Evolutionary conservation across 768 basidiomycete genomes (phyloP), one percentile per base, ranked within the genome.

Genomic region (Nidula microcarpa): DNA sequence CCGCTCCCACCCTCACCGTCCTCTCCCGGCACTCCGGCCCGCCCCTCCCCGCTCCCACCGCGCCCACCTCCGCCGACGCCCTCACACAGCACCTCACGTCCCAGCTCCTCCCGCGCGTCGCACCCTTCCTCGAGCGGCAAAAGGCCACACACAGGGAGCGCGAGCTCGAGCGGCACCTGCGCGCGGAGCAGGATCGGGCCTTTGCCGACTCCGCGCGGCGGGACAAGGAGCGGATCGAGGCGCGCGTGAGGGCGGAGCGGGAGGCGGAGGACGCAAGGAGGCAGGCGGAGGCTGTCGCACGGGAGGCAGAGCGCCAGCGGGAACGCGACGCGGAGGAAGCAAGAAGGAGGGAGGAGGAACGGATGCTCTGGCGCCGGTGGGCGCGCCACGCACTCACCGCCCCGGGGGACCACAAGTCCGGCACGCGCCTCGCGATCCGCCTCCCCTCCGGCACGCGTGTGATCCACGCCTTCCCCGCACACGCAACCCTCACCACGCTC

Each of bases 21-120:
- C 77, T 98, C 17, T 91, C 94, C 1, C 86, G 93, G 2, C 88
- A 97, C 60, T 83, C 91, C 60, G 94, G 94, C 8, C 76, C 82
- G 2, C 70, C 75, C 11, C 58, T 60, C 14, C 66, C 74, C 11
- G 60, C 68, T 1, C 23, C 23, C 23, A 67, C 71, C 10, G 78
- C 71, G 1, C 76, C 79, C 0, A 91, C 94, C 0, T 82, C 91
- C 3, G 76, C 90, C 0, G 60, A 75, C 2, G 73, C 79, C 0
- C 79, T 98, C 16, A 64, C 79, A 6, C 71, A 80, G 5, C 89
- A 95, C 60, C 76, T 98, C 1, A 75, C 78, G 16, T 76, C 76
- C 7, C 79, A 85, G 43, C 78, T 98, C 47, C 70, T 98, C 1
- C 94, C 95, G 0, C 90, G 94, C 17, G 86, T 93, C 3, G 71